A percentile compares a stretch with the other conserved stretches of the same genome.
Evolutionary conservation across 1,284 basidiomycete genomes (phyloP).

Genomic region (Mycena citricolor): DNA sequence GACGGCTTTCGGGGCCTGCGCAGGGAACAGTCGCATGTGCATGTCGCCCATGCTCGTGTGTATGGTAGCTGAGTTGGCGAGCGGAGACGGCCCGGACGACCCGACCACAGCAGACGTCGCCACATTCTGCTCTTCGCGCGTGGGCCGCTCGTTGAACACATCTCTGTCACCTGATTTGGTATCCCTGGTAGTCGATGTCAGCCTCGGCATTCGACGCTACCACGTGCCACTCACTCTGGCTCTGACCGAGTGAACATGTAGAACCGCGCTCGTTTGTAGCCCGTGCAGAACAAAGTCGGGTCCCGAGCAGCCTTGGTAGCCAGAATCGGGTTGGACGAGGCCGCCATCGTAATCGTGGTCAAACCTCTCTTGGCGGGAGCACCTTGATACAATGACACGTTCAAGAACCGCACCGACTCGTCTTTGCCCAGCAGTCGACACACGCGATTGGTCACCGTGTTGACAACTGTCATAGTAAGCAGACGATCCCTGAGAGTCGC

Average conservation of each 20-base stretch:
- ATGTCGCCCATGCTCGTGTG: conserved; percentile 98
- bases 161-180: conserved; percentile 89
- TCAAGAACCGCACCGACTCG: conserved; percentile 89
- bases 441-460: conserved; percentile 93
- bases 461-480: conserved; percentile 71
- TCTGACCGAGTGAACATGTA: conserved; percentile 94
- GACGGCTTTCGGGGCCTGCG: conserved; percentile 90
- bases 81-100: conserved; percentile 57
- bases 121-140: conserved; percentile 93
- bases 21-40: conserved; percentile 86
- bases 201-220: no score
- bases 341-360: conserved; percentile 89
- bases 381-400: conserved; percentile 90
- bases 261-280: conserved; percentile 92
- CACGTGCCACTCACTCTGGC: conserved; percentile 76
- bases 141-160: conserved; percentile 98
- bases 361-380: conserved; percentile 85
- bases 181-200: conserved; percentile 52
- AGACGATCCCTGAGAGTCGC: background rate
- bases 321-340: conserved; percentile 93
- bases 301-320: conserved; percentile 82
- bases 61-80: conserved; percentile 81
- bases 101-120: conserved; percentile 62
- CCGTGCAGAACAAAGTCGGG: conserved; percentile 92
- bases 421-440: conserved; percentile 90